These are phyloP conservation scores for Scheffersomyces insectosa DNA, from an alignment of 1,139 yeast species.

Conservation along the genomic window DNA sequence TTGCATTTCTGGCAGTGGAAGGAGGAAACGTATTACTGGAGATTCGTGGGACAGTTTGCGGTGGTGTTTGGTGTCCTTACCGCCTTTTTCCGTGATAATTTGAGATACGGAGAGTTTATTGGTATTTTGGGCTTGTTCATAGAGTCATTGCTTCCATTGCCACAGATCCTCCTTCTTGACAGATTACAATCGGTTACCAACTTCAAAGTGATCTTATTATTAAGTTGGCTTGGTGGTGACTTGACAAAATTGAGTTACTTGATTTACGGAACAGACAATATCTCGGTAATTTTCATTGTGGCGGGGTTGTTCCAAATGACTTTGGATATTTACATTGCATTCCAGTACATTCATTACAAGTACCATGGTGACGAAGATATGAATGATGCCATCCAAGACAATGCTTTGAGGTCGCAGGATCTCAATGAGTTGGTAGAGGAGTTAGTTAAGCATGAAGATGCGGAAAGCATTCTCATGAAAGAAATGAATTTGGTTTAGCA, in stretches of 20 bases:
- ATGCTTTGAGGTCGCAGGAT: not conserved
- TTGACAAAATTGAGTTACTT: constrained; percentile 72
- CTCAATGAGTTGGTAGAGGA: not conserved
- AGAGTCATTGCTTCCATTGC: constrained; percentile 83
- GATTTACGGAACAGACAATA: constrained; percentile 67
- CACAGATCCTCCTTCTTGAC: constrained; percentile 76
- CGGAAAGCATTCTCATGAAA: not conserved
- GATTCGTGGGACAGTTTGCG: constrained; percentile 55
- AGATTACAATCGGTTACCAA: constrained; percentile 73
- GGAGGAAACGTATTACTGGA: constrained; percentile 63
- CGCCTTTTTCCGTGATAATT: constrained; percentile 36
- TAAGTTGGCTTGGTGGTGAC: constrained; percentile 92
- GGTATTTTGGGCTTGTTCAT: constrained; percentile 75
- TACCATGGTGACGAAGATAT: constrained; percentile 4
- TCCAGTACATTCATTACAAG: constrained; percentile 65
- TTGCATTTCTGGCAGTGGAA: constrained; percentile 86
- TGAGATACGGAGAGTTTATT: constrained; percentile 53
- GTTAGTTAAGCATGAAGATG: not conserved
- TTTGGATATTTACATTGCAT: constrained; percentile 73
- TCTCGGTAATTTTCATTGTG: constrained; percentile 66
- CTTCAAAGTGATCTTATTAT: constrained; percentile 69
- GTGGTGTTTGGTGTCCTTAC: constrained; percentile 44
- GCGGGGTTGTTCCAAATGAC: constrained; percentile 84
- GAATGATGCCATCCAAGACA: not conserved
- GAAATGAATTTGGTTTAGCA: not conserved